Percentiles rank a stretch among this genome's conserved stretches.
Conservation (phyloP, 2,329 filamentous ascomycete species). For the Microsporum canis region DNA sequence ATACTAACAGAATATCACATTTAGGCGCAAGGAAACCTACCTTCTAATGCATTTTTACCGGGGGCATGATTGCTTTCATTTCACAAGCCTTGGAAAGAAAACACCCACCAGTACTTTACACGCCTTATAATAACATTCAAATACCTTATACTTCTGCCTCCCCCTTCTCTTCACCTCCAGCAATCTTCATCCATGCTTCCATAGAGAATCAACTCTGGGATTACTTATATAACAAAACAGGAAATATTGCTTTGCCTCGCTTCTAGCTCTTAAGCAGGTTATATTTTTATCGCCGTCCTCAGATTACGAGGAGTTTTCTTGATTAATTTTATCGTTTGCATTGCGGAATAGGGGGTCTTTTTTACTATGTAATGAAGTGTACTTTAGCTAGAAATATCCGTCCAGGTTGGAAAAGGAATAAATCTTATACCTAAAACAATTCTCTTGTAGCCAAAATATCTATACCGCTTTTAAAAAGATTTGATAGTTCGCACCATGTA, state of each 20-base stretch:
- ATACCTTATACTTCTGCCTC: neutral
- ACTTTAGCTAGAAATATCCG: slow-evolving; percentile 3
- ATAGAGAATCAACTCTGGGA: neutral
- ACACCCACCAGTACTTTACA: neutral
- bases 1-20: neutral
- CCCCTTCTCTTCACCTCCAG: neutral
- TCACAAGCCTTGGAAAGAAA: neutral
- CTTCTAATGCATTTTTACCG: slow-evolving; percentile 14
- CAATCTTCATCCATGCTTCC: neutral
- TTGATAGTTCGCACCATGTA: neutral
- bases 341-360: neutral
- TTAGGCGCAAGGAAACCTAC: slow-evolving; percentile 15
- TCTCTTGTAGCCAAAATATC: neutral
- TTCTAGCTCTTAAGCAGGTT: neutral
- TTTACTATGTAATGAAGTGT: neutral
- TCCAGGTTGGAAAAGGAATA: neutral
- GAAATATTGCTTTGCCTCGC: neutral
- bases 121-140: neutral
- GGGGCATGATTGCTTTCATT: slow-evolving; percentile 7
- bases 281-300: neutral
- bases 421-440: neutral
- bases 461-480: neutral
- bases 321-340: neutral
- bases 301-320: neutral
- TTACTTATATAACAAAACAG: neutral